Conservation (phyloP, 306 rosid genomes). For the Pyrus betulifolia region DNA sequence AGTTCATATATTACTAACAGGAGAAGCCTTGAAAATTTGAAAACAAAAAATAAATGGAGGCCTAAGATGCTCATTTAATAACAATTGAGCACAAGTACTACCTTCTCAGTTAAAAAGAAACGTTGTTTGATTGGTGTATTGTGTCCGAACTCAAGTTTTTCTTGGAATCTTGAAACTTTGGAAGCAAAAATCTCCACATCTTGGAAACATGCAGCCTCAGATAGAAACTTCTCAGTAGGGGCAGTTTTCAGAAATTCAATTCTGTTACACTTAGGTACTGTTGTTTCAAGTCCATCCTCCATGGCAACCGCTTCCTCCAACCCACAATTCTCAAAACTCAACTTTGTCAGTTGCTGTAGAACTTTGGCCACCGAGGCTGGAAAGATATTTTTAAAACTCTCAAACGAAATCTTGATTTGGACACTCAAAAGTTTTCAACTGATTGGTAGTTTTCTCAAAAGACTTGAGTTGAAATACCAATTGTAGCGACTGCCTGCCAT, state of each 20-base stretch:
- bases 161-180: background rate
- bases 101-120: background rate
- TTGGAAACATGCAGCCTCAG: background rate
- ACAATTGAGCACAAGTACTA: background rate
- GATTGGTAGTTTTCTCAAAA: too few species aligned
- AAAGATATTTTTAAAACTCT: too few species aligned
- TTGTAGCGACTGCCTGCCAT: too few species aligned
- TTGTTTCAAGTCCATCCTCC: background rate
- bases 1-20: too few species aligned
- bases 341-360: background rate
- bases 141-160: background rate
- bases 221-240: conserved; percentile 4
- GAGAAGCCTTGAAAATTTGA: too few species aligned
- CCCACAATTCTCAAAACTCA: conserved; percentile 17
- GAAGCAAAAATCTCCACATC: background rate
- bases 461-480: too few species aligned
- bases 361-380: too few species aligned
- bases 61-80: too few species aligned
- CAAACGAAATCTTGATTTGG: too few species aligned
- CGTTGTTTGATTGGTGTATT: background rate
- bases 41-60: too few species aligned
- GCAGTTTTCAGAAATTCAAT: background rate
- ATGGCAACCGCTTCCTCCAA: conserved; percentile 11
- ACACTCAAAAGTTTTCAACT: too few species aligned
- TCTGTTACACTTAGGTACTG: background rate